Evolutionary conservation across 2,329 filamentous ascomycete species (phyloP).

Genomic region (Alternaria alternata): DNA sequence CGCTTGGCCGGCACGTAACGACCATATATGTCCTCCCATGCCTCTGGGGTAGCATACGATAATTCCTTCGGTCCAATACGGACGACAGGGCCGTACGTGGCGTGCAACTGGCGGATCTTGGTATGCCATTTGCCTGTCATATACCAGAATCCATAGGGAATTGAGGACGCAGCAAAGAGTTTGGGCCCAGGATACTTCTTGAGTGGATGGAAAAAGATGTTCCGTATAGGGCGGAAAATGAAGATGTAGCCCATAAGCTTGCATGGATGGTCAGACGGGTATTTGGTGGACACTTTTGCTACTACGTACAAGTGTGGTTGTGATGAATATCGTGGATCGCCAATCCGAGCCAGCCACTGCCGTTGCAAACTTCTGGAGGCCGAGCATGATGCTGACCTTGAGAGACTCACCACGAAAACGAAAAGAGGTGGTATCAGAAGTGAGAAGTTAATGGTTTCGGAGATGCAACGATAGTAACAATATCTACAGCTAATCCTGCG

Average conservation of each 20-base stretch:
- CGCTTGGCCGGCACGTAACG: background rate
- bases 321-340: background rate
- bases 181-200: slow-evolving; percentile 1
- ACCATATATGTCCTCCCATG: slow-evolving; percentile 7
- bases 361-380: background rate
- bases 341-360: background rate
- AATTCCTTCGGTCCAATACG: background rate
- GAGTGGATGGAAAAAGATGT: background rate
- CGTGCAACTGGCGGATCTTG: background rate
- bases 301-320: background rate
- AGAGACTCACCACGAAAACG: background rate
- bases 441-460: no score
- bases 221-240: background rate
- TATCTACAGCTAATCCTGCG: no score
- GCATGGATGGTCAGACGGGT: background rate
- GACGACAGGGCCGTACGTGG: background rate
- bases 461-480: no score
- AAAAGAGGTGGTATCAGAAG: no score
- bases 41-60: background rate
- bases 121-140: slow-evolving; percentile 2
- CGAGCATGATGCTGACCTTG: background rate
- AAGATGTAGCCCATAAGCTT: background rate
- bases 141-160: background rate
- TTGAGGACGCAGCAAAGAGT: background rate
- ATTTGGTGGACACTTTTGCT: background rate